Conservation (phyloP, 305 asterid genomes). For the Striga hermonthica region DNA sequence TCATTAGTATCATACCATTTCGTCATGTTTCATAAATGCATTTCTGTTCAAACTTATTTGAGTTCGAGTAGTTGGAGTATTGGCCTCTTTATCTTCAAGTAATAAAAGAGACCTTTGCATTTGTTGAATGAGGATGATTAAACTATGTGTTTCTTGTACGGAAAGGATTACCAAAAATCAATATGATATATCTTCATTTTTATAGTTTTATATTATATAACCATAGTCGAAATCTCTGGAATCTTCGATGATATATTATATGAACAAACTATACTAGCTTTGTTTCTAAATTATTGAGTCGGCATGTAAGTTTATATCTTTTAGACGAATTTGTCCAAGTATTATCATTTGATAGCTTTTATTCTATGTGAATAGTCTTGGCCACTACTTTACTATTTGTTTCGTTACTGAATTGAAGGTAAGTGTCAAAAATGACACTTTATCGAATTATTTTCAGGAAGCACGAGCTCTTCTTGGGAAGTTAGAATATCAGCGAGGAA, state of each 20-base stretch:
- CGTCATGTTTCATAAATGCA: not conserved
- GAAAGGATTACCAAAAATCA: slow-evolving; percentile 5
- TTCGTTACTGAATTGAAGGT: slow-evolving; percentile 34
- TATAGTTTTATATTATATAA: not conserved
- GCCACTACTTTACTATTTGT: slow-evolving; percentile 32
- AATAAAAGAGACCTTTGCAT: slow-evolving; percentile 17
- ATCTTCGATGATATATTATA: slow-evolving; percentile 14
- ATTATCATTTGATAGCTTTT: slow-evolving; percentile 21
- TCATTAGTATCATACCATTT: not conserved
- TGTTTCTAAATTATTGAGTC: slow-evolving; percentile 19
- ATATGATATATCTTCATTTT: not conserved
- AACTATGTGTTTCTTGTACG: not conserved
- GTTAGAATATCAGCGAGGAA: slow-evolving; percentile 96
- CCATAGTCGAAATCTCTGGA: slow-evolving; percentile 18
- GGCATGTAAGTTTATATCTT: slow-evolving; percentile 6
- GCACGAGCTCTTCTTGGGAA: slow-evolving; percentile 98
- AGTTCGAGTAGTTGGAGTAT: slow-evolving; percentile 1
- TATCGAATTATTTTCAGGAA: slow-evolving; percentile 62
- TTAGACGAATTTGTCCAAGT: slow-evolving; percentile 19
- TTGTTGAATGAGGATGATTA: not conserved
- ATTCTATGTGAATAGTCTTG: slow-evolving; percentile 24
- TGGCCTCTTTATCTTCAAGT: not conserved
- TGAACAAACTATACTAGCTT: slow-evolving; percentile 4
- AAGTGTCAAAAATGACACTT: slow-evolving; percentile 35
- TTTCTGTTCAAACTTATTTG: slow-evolving; percentile 11